A percentile compares a stretch with the other conserved stretches of the same genome.
phyloP scores from a whole-genome alignment of 2,329 filamentous ascomycete genomes.

The Colletotrichum sp. region DNA sequence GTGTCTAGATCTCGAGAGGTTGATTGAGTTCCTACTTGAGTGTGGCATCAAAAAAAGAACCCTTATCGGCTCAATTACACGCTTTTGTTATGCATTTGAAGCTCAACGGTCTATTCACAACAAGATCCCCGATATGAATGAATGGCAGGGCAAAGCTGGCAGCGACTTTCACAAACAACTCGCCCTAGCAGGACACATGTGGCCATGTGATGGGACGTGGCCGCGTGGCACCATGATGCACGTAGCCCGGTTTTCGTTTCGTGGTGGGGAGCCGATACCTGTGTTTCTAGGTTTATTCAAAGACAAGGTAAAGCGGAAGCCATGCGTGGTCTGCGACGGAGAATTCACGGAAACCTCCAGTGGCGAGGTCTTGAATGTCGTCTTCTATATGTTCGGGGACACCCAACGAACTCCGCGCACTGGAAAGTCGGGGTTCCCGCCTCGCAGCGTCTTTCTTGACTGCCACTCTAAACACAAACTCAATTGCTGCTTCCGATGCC shows the following conservation, averaged over 20 bases:
- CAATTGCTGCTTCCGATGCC: neutral
- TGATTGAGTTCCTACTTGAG: neutral
- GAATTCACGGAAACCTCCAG: neutral
- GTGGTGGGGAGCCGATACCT: neutral
- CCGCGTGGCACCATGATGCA: neutral
- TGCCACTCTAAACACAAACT: neutral
- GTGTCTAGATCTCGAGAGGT: neutral
- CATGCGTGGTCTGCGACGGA: slow-evolving; percentile 21
- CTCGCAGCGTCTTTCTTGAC: neutral
- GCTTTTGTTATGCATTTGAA: neutral
- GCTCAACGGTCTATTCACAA: neutral
- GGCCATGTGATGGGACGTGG: neutral
- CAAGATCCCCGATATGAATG: neutral
- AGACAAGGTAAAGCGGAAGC: neutral
- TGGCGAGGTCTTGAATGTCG: neutral
- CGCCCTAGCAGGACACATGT: neutral
- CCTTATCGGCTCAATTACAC: neutral
- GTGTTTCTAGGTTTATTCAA: neutral
- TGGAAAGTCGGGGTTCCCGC: neutral
- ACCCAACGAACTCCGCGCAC: neutral
- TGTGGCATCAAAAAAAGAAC: neutral
- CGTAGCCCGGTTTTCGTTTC: neutral
- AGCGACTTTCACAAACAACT: neutral
- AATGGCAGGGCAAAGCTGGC: neutral
- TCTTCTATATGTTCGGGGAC: neutral